Base-by-base conservation (phyloP, 805 yeast species). In the Starmera quercuum region DNA sequence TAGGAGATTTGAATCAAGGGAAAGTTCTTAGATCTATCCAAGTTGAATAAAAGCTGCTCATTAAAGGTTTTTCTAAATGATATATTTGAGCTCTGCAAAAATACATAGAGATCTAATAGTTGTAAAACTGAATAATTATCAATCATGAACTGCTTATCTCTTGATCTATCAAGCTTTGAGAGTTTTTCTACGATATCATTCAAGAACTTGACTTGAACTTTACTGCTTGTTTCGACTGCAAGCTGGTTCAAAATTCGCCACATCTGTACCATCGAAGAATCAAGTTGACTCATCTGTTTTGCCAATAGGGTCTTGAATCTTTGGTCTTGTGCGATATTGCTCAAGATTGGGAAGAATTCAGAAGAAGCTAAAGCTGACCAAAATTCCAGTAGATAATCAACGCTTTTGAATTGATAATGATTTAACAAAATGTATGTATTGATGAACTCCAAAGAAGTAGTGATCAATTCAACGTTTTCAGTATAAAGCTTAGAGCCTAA, bases 21-120 rank as follows among this genome's bases (percentile, higher is more conserved):
- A 35, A 56, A 49, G 9, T 55, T 63, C 19, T 79, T 49, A 1
- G 83, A 80, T 48, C 75, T 59, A 34, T 64, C 65, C 35, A 69
- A 66, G 31, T 76, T 72, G 64, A 81, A 77, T 57, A 81, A 61
- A 31, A 76, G 58, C 43, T 79, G 84, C 49, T 81, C 85, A 34
- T 71, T 73, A 47, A 68, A 76, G 20, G 66, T 56, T 54, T 78
- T 79, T 40, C 71, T 75, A 57, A 80, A 80, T 0, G 78, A 59
- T 49, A 73, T 64, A 48, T 75, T 75, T 13, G 78, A 64, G 42
- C 70, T 73, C 38, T 68, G 68, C 26, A 78, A 54, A 47, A 80
- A 77, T 24, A 66, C 59, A 39, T 68, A 63, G 32, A 78, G 56
- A 46, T 75, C 78, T 55, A 72, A 63, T 3, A 76, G 68, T 30